These are phyloP conservation scores for Sambucus nigra DNA, from an alignment of 129 eudicot genomes.

Conservation along the genomic window DNA sequence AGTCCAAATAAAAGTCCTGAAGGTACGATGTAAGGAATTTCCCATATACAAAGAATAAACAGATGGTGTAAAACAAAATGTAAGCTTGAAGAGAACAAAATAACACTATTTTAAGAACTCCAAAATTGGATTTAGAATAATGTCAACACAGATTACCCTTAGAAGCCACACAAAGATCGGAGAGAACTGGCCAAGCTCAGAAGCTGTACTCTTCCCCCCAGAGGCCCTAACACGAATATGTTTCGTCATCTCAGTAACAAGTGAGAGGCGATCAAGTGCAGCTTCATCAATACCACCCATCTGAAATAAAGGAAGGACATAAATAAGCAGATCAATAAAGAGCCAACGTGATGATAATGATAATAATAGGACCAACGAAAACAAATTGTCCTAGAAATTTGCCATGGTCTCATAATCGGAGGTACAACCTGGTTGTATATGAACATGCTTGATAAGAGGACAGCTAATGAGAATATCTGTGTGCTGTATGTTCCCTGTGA, in stretches of 20 bases:
- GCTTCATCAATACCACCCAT: conserved; percentile 99
- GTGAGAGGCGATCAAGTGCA: conserved; percentile 97
- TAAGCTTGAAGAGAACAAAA: neutral
- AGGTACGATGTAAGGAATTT: conserved; percentile 4
- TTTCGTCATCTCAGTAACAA: conserved; percentile 97
- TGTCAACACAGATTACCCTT: conserved; percentile 50
- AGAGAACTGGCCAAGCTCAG: conserved; percentile 95
- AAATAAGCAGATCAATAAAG: conserved; percentile 3
- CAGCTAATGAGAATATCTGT: conserved; percentile 92
- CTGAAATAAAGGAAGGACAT: conserved; percentile 22
- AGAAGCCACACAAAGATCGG: conserved; percentile 99
- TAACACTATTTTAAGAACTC: neutral
- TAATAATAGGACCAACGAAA: neutral
- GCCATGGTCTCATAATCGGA: neutral
- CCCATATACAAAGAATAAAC: neutral
- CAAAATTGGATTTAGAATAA: conserved; percentile 1
- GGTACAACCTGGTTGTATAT: conserved; percentile 83
- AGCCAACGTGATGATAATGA: neutral
- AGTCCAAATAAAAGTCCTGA: conserved; percentile 91
- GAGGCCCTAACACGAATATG: conserved; percentile 97
- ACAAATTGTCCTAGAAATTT: neutral
- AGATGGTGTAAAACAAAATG: conserved; percentile 1
- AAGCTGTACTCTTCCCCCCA: conserved; percentile 76
- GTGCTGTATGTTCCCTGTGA: conserved; percentile 96
- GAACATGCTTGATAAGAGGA: conserved; percentile 97